These are phyloP conservation scores for Spiromastix sp. DNA, from an alignment of 2,329 filamentous ascomycete genomes.

Conservation along the genomic window DNA sequence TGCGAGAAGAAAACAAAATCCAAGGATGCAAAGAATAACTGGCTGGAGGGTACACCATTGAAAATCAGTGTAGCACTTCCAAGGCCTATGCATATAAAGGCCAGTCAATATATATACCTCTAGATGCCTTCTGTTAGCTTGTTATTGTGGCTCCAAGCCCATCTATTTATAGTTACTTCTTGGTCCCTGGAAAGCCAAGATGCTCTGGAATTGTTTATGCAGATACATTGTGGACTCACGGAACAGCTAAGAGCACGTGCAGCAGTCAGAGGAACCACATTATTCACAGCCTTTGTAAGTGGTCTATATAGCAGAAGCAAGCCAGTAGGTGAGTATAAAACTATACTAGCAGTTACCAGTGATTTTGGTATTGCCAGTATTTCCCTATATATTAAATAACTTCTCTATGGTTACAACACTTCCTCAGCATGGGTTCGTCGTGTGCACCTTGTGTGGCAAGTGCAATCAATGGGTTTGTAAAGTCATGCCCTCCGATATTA, in stretches of 20 bases:
- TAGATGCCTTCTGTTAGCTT: conserved; percentile 19
- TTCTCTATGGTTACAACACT: conserved; percentile 26
- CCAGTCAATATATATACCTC: conserved; percentile 20
- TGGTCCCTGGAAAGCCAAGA: conserved; percentile 16
- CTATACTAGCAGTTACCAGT: conserved; percentile 22
- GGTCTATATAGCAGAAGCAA: conserved; percentile 22
- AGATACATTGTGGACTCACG: conserved; percentile 20
- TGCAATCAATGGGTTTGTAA: conserved; percentile 16
- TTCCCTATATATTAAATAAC: conserved; percentile 25
- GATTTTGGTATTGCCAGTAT: conserved; percentile 21
- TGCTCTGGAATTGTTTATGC: conserved; percentile 23
- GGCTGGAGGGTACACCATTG: conserved; percentile 7
- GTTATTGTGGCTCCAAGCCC: conserved; percentile 16
- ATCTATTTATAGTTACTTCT: conserved; percentile 19
- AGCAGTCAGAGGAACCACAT: conserved; percentile 9
- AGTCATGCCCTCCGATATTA: conserved; percentile 5
- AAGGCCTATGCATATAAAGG: conserved; percentile 13
- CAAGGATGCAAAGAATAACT: conserved; percentile 4
- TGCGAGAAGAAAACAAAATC: no score
- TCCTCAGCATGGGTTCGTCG: conserved; percentile 16
- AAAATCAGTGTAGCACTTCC: conserved; percentile 14
- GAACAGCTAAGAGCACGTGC: conserved; percentile 14
- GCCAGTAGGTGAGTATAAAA: conserved; percentile 21
- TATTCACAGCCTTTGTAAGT: conserved; percentile 21
- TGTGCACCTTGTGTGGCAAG: conserved; percentile 27